Evolutionary conservation across 2,329 filamentous ascomycete species (phyloP), one percentile per base, ranked within the genome.

Genomic region (Sarocladium strictum): DNA sequence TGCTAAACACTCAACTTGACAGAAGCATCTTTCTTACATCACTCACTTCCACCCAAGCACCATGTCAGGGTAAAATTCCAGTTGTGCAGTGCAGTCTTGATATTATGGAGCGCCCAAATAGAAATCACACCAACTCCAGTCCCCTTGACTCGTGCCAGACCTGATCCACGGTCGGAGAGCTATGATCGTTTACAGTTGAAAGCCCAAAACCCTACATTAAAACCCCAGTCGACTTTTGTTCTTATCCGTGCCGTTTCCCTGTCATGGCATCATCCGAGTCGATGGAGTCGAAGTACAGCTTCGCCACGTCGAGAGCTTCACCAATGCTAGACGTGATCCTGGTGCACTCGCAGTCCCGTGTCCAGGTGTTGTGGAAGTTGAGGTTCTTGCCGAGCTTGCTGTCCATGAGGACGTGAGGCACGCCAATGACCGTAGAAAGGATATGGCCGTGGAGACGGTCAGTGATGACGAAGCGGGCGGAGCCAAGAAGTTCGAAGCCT

Each of bases 341-440:
- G 2, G 62, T 63, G 53, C 62, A 63, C 15, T 43, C 56, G 52
- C 62, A 63, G 38, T 63, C 62, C 17, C 61, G 57, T 19, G 62
- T 63, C 62, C 62, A 63, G 5, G 62, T 63, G 57, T 63, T 63
- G 56, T 63, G 62, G 57, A 63, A 63, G 57, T 63, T 63, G 58
- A 63, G 60, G 58, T 63, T 63, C 62, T 63, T 63, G 47, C 62
- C 60, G 55, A 63, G 57, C 58, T 63, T 63, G 57, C 62, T 63
- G 50, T 63, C 62, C 62, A 63, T 63, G 47, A 63, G 54, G 37
- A 63, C 62, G 27, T 63, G 62, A 17, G 62, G 62, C n/a, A 61
- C 60, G 33, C 62, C 62, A 35, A 63, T 63, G 7, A 63, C 57
- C 14, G 62, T 63, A 3, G 62, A 63, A 14, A 63, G 54, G 52